Evolutionary conservation across 768 basidiomycete genomes (phyloP).

Genomic region (Dioszegia hungarica): DNA sequence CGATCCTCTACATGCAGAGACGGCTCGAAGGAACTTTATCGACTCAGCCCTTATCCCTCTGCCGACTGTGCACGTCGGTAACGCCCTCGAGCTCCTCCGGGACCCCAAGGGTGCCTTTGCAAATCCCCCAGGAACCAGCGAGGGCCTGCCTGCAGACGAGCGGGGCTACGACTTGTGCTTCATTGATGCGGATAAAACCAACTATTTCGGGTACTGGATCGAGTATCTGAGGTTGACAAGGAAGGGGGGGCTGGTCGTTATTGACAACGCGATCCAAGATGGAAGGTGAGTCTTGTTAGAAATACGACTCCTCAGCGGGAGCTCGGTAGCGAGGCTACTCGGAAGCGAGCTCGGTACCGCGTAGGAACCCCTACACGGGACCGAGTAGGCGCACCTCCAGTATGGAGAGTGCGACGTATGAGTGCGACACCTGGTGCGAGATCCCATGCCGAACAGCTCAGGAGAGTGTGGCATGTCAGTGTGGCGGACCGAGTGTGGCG

Average conservation of each 20-base stretch:
- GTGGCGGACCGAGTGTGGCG: no score
- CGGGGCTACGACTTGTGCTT: constrained; percentile 61
- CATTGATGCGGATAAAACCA: constrained; percentile 67
- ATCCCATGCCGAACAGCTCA: no score
- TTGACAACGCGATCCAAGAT: constrained; percentile 39
- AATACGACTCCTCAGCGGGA: no score
- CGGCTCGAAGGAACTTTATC: constrained; percentile 59
- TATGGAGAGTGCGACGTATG: no score
- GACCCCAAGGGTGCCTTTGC: constrained; percentile 14
- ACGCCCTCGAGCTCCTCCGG: constrained; percentile 36
- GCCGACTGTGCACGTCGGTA: constrained; percentile 53
- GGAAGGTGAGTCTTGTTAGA: constrained; percentile 34
- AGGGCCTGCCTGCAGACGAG: constrained; percentile 17
- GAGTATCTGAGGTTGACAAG: constrained; percentile 61
- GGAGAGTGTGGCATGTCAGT: no score
- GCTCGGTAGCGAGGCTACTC: no score
- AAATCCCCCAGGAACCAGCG: constrained; percentile 10
- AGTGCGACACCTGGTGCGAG: no score
- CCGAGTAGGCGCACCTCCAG: no score
- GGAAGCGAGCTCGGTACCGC: no score
- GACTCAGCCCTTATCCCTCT: constrained; percentile 58
- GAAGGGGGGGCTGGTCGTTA: constrained; percentile 58
- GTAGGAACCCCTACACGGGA: no score
- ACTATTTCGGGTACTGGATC: constrained; percentile 57
- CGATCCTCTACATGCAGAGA: constrained; percentile 46